Evolutionary conservation across 495 filamentous ascomycete genomes (phyloP).

Genomic region (Corynascus novoguineensis): DNA sequence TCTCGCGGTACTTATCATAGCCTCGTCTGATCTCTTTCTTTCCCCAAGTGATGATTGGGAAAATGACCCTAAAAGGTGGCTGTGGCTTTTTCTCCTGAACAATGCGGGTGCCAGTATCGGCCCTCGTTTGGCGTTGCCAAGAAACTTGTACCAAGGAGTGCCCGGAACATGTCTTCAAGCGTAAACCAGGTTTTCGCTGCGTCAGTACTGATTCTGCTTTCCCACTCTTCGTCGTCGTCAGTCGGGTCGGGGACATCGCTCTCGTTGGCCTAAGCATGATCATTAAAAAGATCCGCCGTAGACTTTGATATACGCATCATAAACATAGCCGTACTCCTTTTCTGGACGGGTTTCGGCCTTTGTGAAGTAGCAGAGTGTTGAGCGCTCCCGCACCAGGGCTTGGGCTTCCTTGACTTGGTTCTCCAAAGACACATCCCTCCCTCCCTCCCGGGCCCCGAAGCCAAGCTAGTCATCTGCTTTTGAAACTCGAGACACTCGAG

Average conservation of each 20-base stretch:
- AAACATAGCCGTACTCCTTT: constrained; percentile 11
- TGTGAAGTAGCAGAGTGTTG: constrained; percentile 7
- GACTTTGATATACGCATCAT: constrained; percentile 8
- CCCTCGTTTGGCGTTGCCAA: constrained; percentile 5
- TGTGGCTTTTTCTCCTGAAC: constrained; percentile 3
- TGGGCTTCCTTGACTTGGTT: constrained; percentile 14
- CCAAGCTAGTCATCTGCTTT: background rate
- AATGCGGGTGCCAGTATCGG: background rate
- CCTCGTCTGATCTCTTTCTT: background rate
- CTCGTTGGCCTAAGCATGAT: background rate
- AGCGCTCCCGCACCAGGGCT: constrained; percentile 6
- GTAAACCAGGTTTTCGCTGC: constrained; percentile 3
- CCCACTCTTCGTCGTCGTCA: background rate
- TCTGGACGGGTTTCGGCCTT: constrained; percentile 10
- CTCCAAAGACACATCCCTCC: constrained; percentile 12
- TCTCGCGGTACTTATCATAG: constrained; percentile 5
- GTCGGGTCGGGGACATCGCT: background rate
- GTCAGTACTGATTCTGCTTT: constrained; percentile 8
- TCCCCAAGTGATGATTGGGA: constrained; percentile 10
- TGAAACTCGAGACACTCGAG: constrained; percentile 13
- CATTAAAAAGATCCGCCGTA: constrained; percentile 11
- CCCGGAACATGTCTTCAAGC: constrained; percentile 18
- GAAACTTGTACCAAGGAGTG: constrained; percentile 21
- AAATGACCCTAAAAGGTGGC: background rate
- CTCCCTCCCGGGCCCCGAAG: too few relatives aligned